Evolutionary conservation across 805 yeast species (phyloP).

Genomic region (Metschnikowia lochheadii): DNA sequence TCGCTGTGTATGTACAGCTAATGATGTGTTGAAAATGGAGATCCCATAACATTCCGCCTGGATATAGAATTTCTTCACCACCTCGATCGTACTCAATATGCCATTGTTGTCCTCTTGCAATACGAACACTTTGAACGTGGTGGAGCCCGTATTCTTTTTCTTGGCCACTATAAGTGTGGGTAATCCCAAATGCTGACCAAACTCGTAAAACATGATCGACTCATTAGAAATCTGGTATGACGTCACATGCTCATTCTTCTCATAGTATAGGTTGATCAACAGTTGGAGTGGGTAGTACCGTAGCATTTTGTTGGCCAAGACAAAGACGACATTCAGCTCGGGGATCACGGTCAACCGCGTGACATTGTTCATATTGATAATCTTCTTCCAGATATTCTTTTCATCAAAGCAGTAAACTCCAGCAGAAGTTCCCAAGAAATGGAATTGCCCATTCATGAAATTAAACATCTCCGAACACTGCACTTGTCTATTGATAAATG

Average conservation of each 20-base stretch:
- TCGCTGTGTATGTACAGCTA: conserved; percentile 61
- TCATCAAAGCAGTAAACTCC: conserved; percentile 59
- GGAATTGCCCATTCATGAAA: conserved; percentile 42
- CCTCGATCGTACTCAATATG: conserved; percentile 36
- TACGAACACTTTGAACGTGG: conserved; percentile 53
- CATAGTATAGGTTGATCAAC: conserved; percentile 55
- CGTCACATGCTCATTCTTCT: conserved; percentile 34
- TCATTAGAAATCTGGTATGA: conserved; percentile 50
- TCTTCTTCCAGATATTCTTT: conserved; percentile 53
- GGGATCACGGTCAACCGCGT: conserved; percentile 59
- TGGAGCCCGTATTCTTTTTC: conserved; percentile 43
- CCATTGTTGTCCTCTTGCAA: conserved; percentile 56
- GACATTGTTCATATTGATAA: conserved; percentile 49
- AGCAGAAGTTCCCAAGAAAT: conserved; percentile 54
- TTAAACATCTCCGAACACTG: conserved; percentile 45
- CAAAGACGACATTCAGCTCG: conserved; percentile 50
- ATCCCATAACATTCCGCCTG: conserved; percentile 57
- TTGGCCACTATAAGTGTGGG: conserved; percentile 55
- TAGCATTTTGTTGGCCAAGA: conserved; percentile 56
- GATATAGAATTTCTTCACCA: conserved; percentile 43
- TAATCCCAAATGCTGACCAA: conserved; percentile 66
- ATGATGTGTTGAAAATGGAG: conserved; percentile 59
- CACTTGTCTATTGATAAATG: conserved; percentile 30
- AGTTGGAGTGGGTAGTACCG: conserved; percentile 62
- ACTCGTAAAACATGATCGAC: conserved; percentile 51